These are phyloP conservation scores for Brassica rapa DNA, from an alignment of 345 rosid genomes.

Conservation along the genomic window DNA sequence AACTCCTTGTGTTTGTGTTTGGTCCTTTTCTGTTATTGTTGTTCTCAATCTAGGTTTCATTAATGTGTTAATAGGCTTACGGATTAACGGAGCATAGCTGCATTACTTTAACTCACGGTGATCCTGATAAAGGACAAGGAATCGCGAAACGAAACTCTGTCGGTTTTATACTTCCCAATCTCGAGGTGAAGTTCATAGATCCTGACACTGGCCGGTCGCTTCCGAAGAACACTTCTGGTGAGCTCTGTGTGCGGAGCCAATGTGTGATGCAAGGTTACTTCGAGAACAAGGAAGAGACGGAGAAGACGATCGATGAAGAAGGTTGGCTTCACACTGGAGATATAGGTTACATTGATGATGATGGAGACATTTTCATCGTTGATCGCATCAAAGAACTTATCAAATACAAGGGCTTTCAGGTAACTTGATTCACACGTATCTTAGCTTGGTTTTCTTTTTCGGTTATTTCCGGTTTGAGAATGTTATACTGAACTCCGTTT, in stretches of 20 bases:
- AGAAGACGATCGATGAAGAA: constrained; percentile 63
- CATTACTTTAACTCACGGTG: constrained; percentile 84
- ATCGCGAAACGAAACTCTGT: constrained; percentile 81
- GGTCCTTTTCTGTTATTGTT: background rate
- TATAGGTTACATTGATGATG: constrained; percentile 83
- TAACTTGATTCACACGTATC: constrained; percentile 9
- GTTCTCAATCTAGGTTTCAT: background rate
- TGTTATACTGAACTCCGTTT: background rate
- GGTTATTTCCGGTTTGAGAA: background rate
- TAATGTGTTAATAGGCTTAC: constrained; percentile 58
- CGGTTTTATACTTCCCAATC: constrained; percentile 83
- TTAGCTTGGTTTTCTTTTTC: background rate
- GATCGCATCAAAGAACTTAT: constrained; percentile 94
- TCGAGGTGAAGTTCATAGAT: constrained; percentile 83
- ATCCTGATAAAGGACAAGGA: constrained; percentile 53
- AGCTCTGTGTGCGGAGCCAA: constrained; percentile 84
- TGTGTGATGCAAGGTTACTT: constrained; percentile 95
- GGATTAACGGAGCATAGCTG: constrained; percentile 98
- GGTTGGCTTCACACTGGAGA: constrained; percentile 97
- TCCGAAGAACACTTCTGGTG: constrained; percentile 73
- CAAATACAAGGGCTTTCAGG: constrained; percentile 96
- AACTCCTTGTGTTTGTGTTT: background rate
- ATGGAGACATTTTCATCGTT: constrained; percentile 87
- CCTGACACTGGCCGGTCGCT: constrained; percentile 72
- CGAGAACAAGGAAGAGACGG: constrained; percentile 73